Base-by-base conservation (phyloP, 2,329 filamentous ascomycete genomes). In the Furcasterigmium sp. region DNA sequence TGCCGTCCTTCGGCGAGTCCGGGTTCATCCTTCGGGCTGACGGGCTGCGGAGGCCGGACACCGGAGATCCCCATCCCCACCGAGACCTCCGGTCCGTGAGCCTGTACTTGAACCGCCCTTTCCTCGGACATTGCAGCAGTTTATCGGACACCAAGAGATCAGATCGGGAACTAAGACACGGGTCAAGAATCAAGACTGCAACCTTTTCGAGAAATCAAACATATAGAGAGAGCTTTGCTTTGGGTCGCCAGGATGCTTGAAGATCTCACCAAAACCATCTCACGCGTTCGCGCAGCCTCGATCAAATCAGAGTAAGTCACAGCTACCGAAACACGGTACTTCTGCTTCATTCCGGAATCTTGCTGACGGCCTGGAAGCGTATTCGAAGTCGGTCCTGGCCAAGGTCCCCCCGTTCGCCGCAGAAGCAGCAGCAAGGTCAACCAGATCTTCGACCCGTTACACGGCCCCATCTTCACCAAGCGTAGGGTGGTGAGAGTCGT, bases 211-310 rank as follows among this genome's bases (percentile, higher is more conserved):
- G n/a, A n/a, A n/a, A n/a, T n/a, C n/a, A n/a, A n/a, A n/a, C n/a
- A n/a, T n/a, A n/a, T n/a, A n/a, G n/a, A n/a, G n/a, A n/a, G n/a
- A n/a, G n/a, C n/a, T n/a, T n/a, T n/a, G n/a, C n/a, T n/a, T 11
- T 11, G 7, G 11, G 7, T 11, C 11, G 23, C 23, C 7, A 54
- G 46, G 37, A 66, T 64, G 59, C 59, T 64, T 30, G 60, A 68
- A 34, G 65, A 71, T 37, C 56, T 74, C 32, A 65, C 69, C 48
- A 53, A 59, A 28, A 60, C 67, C 29, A 54, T 76, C 28, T 61
- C 66, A 44, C 67, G 69, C 41, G 60, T 75, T 46, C 69, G 72
- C 48, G 67, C 76, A 47, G 70, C 69, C 21, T 62, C 72, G 21
- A 56, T 74, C 28, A 68, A 72, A 55, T 66, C 64, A 36, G 59